Conservation (phyloP, 2,329 filamentous ascomycete genomes). For the Magnaporthales sp. region DNA sequence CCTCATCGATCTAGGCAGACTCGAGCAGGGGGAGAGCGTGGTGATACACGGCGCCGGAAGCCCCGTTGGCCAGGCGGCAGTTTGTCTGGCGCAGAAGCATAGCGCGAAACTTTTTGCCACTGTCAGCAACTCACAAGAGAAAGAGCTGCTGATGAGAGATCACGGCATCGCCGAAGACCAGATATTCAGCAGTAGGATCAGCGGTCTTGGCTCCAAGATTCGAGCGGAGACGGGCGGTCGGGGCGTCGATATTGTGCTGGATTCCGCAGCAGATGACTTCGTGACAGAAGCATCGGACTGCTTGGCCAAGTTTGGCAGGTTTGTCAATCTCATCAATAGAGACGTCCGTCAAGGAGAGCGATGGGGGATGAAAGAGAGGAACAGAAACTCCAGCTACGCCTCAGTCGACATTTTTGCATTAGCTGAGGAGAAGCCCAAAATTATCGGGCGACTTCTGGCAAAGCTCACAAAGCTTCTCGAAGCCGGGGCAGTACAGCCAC, state of each 20-base stretch:
- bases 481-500: conserved; percentile 24
- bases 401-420: conserved; percentile 36
- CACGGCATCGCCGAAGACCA: conserved; percentile 27
- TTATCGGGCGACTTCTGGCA: conserved; percentile 27
- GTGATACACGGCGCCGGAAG: conserved; percentile 30
- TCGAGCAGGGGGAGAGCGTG: conserved; percentile 27
- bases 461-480: conserved; percentile 26
- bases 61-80: conserved; percentile 29
- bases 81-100: conserved; percentile 26
- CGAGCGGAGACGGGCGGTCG: conserved; percentile 17
- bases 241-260: conserved; percentile 29
- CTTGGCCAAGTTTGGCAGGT: conserved; percentile 29
- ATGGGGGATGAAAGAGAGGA: conserved; percentile 17
- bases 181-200: conserved; percentile 25
- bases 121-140: conserved; percentile 29
- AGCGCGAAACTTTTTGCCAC: conserved; percentile 34
- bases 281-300: conserved; percentile 33
- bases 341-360: conserved; percentile 16
- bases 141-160: conserved; percentile 24
- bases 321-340: conserved; percentile 34
- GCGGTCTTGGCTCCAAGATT: conserved; percentile 21
- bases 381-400: conserved; percentile 35
- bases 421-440: conserved; percentile 29
- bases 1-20: conserved; percentile 26
- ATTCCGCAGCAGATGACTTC: conserved; percentile 33